These are phyloP conservation scores for Aspergillus diversus DNA, from an alignment of 495 filamentous ascomycete genomes.

Conservation along the genomic window DNA sequence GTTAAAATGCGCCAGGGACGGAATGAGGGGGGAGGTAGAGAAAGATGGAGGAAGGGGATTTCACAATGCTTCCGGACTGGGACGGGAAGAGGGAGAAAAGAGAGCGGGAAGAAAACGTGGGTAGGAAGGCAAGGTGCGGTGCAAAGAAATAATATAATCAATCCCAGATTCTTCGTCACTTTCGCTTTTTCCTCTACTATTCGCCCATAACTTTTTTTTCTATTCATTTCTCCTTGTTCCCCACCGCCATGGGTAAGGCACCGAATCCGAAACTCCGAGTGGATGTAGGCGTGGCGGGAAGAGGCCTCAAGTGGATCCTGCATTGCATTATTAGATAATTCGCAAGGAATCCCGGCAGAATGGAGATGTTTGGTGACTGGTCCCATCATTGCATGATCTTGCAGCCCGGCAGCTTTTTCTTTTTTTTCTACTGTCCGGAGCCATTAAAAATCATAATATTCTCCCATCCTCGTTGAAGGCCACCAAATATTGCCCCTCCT, in stretches of 20 bases:
- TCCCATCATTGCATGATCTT: neutral
- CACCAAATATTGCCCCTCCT: neutral
- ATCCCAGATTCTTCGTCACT: constrained; percentile 2
- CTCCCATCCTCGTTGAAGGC: no score
- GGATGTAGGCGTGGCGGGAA: constrained; percentile 1
- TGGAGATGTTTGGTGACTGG: neutral
- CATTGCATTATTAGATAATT: constrained; percentile 4
- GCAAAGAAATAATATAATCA: constrained; percentile 8
- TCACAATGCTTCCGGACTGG: no score
- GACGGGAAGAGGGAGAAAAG: no score
- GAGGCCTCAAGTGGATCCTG: constrained; percentile 13
- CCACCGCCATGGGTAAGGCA: constrained; percentile 14
- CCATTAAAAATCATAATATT: neutral
- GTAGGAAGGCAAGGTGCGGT: constrained; percentile 13
- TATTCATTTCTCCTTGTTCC: constrained; percentile 3
- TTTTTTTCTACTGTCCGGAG: neutral
- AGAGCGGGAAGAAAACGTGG: constrained; percentile 8
- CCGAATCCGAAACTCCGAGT: constrained; percentile 14
- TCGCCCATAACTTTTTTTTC: constrained; percentile 8
- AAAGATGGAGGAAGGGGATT: constrained; percentile 6
- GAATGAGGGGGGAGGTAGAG: constrained; percentile 14
- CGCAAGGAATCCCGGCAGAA: neutral
- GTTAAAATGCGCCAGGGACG: constrained; percentile 2
- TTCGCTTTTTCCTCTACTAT: neutral
- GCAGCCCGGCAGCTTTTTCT: neutral